phyloP scores from a whole-genome alignment of 75 land plant species.

The Isoetes taiwanensis region DNA sequence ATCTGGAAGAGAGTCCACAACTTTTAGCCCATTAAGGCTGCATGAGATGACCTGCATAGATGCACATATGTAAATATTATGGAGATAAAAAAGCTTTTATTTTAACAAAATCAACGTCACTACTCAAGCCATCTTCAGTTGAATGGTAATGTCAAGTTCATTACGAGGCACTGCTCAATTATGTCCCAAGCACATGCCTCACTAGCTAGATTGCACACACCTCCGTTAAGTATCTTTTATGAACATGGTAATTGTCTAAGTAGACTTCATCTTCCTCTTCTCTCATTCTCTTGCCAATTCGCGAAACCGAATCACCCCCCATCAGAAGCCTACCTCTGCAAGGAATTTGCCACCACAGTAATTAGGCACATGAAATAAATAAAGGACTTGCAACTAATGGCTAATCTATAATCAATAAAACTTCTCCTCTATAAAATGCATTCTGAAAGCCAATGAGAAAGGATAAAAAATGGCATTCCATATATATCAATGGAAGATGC shows the following conservation, averaged over 20 bases:
- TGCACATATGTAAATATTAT: background rate
- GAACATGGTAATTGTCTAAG: conserved; percentile 69
- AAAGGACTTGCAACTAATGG: no score
- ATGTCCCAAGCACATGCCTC: background rate
- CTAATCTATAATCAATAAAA: no score
- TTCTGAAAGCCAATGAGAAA: no score
- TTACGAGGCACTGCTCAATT: background rate
- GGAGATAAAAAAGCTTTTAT: background rate
- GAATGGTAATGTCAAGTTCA: background rate
- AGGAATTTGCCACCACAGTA: no score
- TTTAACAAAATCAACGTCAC: background rate
- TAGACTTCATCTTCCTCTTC: conserved; percentile 82
- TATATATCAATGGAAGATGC: no score
- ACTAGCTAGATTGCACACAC: conserved; percentile 17
- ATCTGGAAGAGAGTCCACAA: conserved; percentile 59
- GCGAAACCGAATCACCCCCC: conserved; percentile 17
- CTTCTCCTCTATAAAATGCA: no score
- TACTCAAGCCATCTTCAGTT: background rate
- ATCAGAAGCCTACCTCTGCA: no score
- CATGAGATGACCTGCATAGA: conserved; percentile 85
- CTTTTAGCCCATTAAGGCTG: conserved; percentile 81
- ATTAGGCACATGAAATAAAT: no score
- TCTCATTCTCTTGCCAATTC: conserved; percentile 51
- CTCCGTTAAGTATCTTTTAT: conserved; percentile 96
- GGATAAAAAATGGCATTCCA: no score